phyloP scores from a whole-genome alignment of 805 yeast species.

The Cyberlindnera mrakii region DNA sequence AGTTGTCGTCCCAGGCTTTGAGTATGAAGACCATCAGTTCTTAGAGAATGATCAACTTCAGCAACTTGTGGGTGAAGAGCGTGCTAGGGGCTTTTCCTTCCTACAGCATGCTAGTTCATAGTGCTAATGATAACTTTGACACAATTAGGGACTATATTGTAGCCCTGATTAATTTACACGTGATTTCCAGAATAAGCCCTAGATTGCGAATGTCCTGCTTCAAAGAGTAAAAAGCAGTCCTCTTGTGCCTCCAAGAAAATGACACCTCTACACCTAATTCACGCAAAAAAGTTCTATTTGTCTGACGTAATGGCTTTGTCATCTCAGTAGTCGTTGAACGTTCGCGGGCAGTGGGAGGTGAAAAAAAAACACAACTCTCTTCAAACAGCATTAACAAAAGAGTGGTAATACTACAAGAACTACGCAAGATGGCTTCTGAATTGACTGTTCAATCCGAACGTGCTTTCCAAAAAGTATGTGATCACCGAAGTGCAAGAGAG shows the following conservation, averaged over 20 bases:
- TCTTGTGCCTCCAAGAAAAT: no score
- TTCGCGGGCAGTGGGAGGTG: conserved; percentile 1
- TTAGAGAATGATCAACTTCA: conserved; percentile 31
- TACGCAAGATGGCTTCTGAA: conserved; percentile 90
- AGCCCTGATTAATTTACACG: neutral
- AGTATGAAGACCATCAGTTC: conserved; percentile 45
- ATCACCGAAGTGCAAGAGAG: neutral
- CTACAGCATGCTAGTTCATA: conserved; percentile 20
- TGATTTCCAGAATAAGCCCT: neutral
- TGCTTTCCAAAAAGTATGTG: conserved; percentile 99
- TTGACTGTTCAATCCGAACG: conserved; percentile 99
- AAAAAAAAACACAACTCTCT: conserved; percentile 1
- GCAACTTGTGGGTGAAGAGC: conserved; percentile 31
- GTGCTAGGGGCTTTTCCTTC: conserved; percentile 32
- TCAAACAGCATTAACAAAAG: neutral
- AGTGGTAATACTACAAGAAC: conserved; percentile 1
- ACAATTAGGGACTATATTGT: neutral
- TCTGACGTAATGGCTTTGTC: conserved; percentile 5
- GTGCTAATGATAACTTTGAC: neutral
- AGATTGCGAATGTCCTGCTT: neutral
- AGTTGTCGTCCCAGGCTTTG: conserved; percentile 59
- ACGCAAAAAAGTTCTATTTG: neutral
- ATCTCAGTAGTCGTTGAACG: neutral
- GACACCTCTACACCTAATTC: neutral
- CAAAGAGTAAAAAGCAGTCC: neutral